Evolutionary conservation across 352 stramenopile genomes (phyloP), one percentile per base, ranked within the genome.

Genomic region (Globisporangium rhizosaccharum): DNA sequence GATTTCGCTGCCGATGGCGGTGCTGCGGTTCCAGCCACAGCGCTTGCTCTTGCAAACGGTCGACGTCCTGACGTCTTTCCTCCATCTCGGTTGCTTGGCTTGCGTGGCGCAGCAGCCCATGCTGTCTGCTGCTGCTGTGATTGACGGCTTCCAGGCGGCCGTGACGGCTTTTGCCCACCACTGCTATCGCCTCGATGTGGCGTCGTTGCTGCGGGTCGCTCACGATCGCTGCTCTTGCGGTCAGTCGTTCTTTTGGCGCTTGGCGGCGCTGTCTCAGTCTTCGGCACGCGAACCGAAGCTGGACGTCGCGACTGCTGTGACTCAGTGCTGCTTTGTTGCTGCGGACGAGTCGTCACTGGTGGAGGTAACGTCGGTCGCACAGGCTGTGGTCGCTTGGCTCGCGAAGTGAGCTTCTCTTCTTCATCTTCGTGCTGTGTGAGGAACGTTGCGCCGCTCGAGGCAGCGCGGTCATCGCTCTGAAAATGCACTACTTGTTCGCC

Each of bases 381-480:
- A 20, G 20, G n/a, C 8, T 36, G 37, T 18, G 33, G 28, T 18
- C 28, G 56, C 39, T 59, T 55, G 30, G 20, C 17, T 14, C 48
- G 47, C 0, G 53, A 23, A 17, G 28, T 39, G 1, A 66, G 50
- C 30, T 46, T 70, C 49, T 18, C 73, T 45, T 76, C 71, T 23
- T 78, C 70, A 9, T 79, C 74, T 49, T 75, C 72, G 44, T 59
- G 60, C 41, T 83, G 74, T 0, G 71, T 83, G 17, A 80, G 61
- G 49, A 81, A 83, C 7, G 74, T 81, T 0, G 62, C 39, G 0
- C 52, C 45, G 44, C 17, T 12, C 18, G 44, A 39, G 4, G 8
- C 33, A 11, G 33, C 33, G 10, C 33, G 4, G 8, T 39, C 33
- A 8, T 39, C n/a, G 12, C 7, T 26, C 6, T 49, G n/a, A 8